Evolutionary conservation across 2,329 filamentous ascomycete genomes (phyloP).

Genomic region (Exophiala bonariae): DNA sequence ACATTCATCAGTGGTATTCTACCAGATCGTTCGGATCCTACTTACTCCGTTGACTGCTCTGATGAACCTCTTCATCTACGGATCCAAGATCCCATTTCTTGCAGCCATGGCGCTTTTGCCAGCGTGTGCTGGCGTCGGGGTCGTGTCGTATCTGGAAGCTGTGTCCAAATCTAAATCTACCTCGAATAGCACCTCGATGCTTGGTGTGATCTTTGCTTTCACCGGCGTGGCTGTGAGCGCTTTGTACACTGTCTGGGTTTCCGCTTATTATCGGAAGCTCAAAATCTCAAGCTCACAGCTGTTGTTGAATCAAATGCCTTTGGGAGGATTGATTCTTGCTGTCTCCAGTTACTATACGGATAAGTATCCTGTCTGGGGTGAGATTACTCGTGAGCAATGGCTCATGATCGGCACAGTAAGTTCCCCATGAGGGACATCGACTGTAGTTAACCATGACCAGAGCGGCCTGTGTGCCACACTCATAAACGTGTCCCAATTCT

Average conservation of each 20-base stretch:
- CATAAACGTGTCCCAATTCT: constrained; percentile 55
- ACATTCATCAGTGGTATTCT: constrained; percentile 68
- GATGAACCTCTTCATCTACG: constrained; percentile 65
- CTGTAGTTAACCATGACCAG: constrained; percentile 35
- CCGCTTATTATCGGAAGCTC: constrained; percentile 64
- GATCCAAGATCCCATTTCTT: constrained; percentile 53
- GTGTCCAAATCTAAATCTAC: constrained; percentile 46
- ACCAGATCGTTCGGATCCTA: constrained; percentile 67
- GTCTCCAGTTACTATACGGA: constrained; percentile 68
- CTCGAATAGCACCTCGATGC: constrained; percentile 51
- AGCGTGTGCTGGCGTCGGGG: constrained; percentile 63
- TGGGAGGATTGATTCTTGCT: constrained; percentile 62
- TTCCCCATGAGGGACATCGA: constrained; percentile 14
- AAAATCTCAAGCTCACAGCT: constrained; percentile 69
- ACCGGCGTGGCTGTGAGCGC: constrained; percentile 64
- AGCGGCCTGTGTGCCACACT: constrained; percentile 64
- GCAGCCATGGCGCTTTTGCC: constrained; percentile 58
- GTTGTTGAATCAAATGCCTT: constrained; percentile 66
- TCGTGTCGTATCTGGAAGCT: constrained; percentile 70
- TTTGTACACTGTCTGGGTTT: constrained; percentile 69
- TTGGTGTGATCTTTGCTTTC: constrained; percentile 67
- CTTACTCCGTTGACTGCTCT: constrained; percentile 65
- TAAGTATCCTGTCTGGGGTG: constrained; percentile 58
- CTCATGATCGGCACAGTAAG: constrained; percentile 60
- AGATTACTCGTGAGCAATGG: constrained; percentile 55